phyloP scores from a whole-genome alignment of 176 grass and related monocot genomes.

The Zea mays region DNA sequence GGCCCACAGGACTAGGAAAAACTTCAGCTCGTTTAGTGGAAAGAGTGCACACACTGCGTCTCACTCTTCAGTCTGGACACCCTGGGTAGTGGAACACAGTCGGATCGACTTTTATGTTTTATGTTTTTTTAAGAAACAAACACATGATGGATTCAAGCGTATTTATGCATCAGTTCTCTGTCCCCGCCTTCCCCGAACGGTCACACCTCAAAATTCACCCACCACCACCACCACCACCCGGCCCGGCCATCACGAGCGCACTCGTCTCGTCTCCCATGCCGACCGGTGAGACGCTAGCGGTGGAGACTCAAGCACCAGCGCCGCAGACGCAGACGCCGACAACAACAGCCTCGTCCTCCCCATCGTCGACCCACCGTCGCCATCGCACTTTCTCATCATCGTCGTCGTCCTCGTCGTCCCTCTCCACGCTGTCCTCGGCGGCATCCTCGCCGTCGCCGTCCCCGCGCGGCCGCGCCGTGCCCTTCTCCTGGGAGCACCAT shows the following conservation, averaged over 20 bases:
- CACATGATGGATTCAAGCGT: background rate
- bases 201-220: background rate
- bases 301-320: slow-evolving; percentile 22
- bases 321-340: slow-evolving; percentile 22
- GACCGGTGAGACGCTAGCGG: slow-evolving; percentile 23
- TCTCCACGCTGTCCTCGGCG: slow-evolving; percentile 38
- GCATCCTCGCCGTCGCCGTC: slow-evolving; percentile 36
- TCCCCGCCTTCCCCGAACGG: slow-evolving; percentile 48
- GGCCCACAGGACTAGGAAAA: background rate
- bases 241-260: background rate
- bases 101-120: too few species aligned
- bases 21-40: background rate
- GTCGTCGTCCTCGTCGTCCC: background rate
- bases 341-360: background rate
- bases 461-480: slow-evolving; percentile 40
- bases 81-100: too few species aligned
- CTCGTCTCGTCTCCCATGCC: slow-evolving; percentile 29
- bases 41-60: too few species aligned
- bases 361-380: slow-evolving; percentile 26
- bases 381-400: slow-evolving; percentile 31
- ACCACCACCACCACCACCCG: background rate
- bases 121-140: too few species aligned
- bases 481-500: slow-evolving; percentile 97
- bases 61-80: too few species aligned
- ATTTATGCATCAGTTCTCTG: slow-evolving; percentile 39